Percentiles rank a stretch among this genome's conserved stretches.
Evolutionary conservation across 768 basidiomycete species (phyloP).

Genomic region (Clitopilus hobsonii): DNA sequence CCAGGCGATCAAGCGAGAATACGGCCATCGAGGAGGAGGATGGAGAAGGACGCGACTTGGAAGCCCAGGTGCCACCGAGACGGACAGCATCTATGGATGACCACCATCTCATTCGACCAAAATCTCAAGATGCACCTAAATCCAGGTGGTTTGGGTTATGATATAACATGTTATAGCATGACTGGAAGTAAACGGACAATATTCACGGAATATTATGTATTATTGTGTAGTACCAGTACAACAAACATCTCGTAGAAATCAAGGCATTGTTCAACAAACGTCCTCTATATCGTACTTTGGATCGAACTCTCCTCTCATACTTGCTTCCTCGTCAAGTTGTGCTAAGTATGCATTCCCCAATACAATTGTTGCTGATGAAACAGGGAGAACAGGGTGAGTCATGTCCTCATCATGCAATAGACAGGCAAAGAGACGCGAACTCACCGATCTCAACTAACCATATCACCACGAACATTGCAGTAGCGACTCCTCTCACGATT

Average conservation of each 20-base stretch:
- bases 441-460: constrained; percentile 14
- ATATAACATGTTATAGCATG: no score
- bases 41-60: no score
- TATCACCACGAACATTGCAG: constrained; percentile 9
- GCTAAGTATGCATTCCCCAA: constrained; percentile 10
- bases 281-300: constrained; percentile 11
- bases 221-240: no score
- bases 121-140: no score
- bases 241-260: background rate
- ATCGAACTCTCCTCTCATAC: constrained; percentile 4
- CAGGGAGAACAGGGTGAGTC: background rate
- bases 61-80: no score
- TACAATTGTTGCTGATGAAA: constrained; percentile 3
- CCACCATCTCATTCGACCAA: no score
- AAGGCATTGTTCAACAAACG: constrained; percentile 1
- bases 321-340: constrained; percentile 9
- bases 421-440: background rate
- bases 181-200: no score
- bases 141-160: no score
- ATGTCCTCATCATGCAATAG: background rate
- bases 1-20: no score
- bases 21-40: no score
- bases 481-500: constrained; percentile 8
- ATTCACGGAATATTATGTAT: no score
- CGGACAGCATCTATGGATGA: no score